These are phyloP conservation scores for Ilyonectria destructans DNA, from an alignment of 2,329 filamentous ascomycete genomes.

Conservation along the genomic window DNA sequence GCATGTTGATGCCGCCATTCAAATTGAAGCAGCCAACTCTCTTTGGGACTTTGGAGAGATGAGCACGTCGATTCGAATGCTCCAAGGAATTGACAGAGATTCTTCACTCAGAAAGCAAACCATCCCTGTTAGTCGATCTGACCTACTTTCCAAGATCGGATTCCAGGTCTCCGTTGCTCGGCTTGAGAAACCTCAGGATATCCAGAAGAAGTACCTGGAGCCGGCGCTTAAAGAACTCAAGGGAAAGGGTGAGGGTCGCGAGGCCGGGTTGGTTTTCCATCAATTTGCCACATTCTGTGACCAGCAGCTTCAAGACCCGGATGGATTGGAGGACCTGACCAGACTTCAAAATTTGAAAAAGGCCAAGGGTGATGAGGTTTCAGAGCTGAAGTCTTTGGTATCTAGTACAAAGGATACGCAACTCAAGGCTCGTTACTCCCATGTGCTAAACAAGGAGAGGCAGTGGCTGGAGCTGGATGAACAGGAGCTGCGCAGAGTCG, in stretches of 20 bases:
- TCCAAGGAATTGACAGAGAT: conserved; percentile 79
- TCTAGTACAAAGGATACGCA: conserved; percentile 67
- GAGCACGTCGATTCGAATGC: conserved; percentile 89
- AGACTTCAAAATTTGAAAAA: conserved; percentile 85
- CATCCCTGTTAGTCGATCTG: conserved; percentile 81
- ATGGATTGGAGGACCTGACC: conserved; percentile 86
- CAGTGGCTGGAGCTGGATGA: conserved; percentile 94
- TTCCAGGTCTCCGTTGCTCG: conserved; percentile 91
- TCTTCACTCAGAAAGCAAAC: conserved; percentile 77
- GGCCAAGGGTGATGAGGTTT: conserved; percentile 86
- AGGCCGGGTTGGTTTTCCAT: conserved; percentile 91
- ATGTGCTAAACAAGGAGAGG: conserved; percentile 80
- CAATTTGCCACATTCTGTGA: conserved; percentile 97
- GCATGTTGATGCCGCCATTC: conserved; percentile 82
- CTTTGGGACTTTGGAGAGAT: conserved; percentile 96
- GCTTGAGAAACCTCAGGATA: conserved; percentile 91
- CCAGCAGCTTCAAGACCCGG: conserved; percentile 89
- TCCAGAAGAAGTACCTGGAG: conserved; percentile 88
- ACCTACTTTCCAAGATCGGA: conserved; percentile 89
- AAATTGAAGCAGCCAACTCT: conserved; percentile 88
- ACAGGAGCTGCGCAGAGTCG: conserved; percentile 86
- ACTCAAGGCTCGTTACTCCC: conserved; percentile 70
- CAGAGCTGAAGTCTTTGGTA: conserved; percentile 78
- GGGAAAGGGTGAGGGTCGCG: conserved; percentile 76
- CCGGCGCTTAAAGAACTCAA: conserved; percentile 88